Evolutionary conservation across 371 early-diverging fungal species (phyloP).

Genomic region (Agmasoma carcini): DNA sequence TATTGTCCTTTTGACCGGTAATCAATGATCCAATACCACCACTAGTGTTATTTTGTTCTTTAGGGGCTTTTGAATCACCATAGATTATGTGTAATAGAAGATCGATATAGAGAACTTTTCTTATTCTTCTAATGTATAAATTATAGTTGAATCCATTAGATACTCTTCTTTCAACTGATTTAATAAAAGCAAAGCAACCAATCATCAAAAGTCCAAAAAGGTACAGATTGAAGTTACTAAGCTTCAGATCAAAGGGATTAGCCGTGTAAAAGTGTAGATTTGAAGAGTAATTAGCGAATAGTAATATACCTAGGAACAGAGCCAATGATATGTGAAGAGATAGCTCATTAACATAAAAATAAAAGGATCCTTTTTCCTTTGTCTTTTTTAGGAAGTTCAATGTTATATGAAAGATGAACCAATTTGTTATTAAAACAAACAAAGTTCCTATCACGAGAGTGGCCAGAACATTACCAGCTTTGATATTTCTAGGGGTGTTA

Average conservation of each 20-base stretch:
- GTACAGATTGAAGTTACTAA: slow-evolving; percentile 9
- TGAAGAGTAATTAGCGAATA: background rate
- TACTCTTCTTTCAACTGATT: slow-evolving; percentile 31
- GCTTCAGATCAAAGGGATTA: slow-evolving; percentile 17
- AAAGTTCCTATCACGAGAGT: no score
- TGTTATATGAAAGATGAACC: slow-evolving; percentile 8
- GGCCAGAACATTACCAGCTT: no score
- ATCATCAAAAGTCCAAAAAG: slow-evolving; percentile 3
- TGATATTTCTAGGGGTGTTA: no score
- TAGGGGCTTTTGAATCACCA: slow-evolving; percentile 6
- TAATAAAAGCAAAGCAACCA: slow-evolving; percentile 8
- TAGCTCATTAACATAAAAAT: slow-evolving; percentile 35
- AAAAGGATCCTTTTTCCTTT: slow-evolving; percentile 5
- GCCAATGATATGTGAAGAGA: slow-evolving; percentile 26
- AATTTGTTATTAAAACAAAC: no score
- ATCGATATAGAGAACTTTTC: slow-evolving; percentile 40
- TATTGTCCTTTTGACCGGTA: slow-evolving; percentile 2
- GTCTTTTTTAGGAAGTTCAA: slow-evolving; percentile 14
- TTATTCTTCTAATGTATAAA: slow-evolving; percentile 46
- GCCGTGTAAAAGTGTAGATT: slow-evolving; percentile 14
- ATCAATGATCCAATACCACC: slow-evolving; percentile 9
- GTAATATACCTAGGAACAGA: background rate
- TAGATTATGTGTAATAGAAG: slow-evolving; percentile 37
- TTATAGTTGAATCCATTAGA: slow-evolving; percentile 50
- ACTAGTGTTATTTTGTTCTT: slow-evolving; percentile 10